Evolutionary conservation across 2,329 filamentous ascomycete species (phyloP).

Genomic region (Aspergillus fischeri): DNA sequence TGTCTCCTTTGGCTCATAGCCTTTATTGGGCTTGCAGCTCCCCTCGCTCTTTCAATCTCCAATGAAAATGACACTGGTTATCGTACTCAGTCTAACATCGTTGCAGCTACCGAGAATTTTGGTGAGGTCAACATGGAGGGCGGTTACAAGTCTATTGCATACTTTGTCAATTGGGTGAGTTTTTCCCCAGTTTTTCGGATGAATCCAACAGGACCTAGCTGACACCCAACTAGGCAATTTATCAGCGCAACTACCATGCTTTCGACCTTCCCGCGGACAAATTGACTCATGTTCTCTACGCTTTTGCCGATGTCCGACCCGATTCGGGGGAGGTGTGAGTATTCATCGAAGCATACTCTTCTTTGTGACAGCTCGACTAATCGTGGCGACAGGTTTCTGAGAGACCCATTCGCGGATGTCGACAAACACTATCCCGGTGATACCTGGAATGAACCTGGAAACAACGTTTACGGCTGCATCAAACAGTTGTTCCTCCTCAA

Average conservation of each 20-base stretch:
- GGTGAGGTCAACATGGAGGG: constrained; percentile 19
- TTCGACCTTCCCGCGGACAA: constrained; percentile 76
- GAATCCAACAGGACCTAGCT: background rate
- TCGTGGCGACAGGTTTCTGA: constrained; percentile 44
- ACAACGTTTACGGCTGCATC: constrained; percentile 70
- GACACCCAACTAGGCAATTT: constrained; percentile 62
- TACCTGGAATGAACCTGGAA: constrained; percentile 64
- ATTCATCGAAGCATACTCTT: background rate
- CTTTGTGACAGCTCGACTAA: constrained; percentile 5
- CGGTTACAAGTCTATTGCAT: constrained; percentile 36
- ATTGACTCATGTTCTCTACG: constrained; percentile 81
- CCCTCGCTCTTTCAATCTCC: background rate
- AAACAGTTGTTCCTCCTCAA: constrained; percentile 76
- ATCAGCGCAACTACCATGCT: constrained; percentile 74
- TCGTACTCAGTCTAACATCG: background rate
- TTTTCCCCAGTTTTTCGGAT: background rate
- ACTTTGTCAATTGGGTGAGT: constrained; percentile 45
- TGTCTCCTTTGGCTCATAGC: background rate
- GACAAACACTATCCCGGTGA: constrained; percentile 67
- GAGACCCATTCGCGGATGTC: constrained; percentile 64
- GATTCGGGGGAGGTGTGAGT: constrained; percentile 72
- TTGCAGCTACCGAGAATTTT: constrained; percentile 5
- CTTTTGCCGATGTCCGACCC: constrained; percentile 79
- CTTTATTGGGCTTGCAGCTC: background rate
- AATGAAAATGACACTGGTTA: background rate